Evolutionary conservation across 2,329 filamentous ascomycete genomes (phyloP).

Genomic region (Exutisphaerella laricina): DNA sequence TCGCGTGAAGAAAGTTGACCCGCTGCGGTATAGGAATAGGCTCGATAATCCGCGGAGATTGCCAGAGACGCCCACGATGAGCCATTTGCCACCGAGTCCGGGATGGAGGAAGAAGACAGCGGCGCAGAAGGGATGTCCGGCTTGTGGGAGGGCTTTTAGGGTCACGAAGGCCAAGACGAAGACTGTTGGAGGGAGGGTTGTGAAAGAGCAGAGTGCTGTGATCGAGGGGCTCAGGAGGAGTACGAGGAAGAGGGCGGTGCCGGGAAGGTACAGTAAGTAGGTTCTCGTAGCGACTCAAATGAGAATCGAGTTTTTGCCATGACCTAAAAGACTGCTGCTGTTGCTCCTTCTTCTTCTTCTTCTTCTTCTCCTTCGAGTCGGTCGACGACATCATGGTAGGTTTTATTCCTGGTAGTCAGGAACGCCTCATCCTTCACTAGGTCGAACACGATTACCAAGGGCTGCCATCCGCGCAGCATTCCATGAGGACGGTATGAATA

Average conservation of each 20-base stretch:
- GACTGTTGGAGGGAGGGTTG: neutral
- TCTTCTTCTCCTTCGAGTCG: no score
- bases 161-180: conserved; percentile 4
- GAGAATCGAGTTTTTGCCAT: no score
- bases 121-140: conserved; percentile 8
- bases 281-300: neutral
- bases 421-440: no score
- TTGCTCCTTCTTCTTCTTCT: no score
- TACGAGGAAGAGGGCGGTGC: neutral
- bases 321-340: no score
- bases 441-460: no score
- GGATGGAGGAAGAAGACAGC: conserved; percentile 4
- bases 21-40: conserved; percentile 15
- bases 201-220: neutral
- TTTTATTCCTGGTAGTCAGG: no score
- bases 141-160: conserved; percentile 15
- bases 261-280: neutral
- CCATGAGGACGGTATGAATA: no score
- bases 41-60: conserved; percentile 11
- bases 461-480: no score
- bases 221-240: neutral
- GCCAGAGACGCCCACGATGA: conserved; percentile 17
- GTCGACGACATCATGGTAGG: no score
- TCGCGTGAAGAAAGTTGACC: conserved; percentile 12
- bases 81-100: conserved; percentile 15